Conservation (phyloP, 768 basidiomycete species). For the Antrodiella citrinella region DNA sequence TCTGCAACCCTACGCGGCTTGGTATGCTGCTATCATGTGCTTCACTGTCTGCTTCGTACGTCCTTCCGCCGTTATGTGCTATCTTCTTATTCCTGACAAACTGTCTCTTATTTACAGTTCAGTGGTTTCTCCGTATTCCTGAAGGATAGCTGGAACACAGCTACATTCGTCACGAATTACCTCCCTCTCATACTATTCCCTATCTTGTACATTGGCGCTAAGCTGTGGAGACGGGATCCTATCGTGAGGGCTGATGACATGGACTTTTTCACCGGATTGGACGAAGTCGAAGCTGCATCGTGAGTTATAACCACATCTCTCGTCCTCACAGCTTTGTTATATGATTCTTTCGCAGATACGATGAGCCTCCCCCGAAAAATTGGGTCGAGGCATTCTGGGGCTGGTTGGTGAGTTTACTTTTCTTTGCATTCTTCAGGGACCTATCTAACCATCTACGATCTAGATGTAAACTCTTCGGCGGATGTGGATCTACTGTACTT, state of each 20-base stretch:
- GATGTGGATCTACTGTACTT: too few species aligned
- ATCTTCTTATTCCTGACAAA: slow-evolving; percentile 25
- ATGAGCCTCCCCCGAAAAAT: slow-evolving; percentile 67
- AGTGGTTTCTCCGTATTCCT: slow-evolving; percentile 47
- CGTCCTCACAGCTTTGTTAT: too few species aligned
- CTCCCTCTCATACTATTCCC: slow-evolving; percentile 66
- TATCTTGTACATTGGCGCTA: slow-evolving; percentile 56
- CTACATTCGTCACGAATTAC: slow-evolving; percentile 80
- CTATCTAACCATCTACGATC: too few species aligned
- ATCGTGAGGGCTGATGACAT: slow-evolving; percentile 53
- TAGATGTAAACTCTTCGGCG: too few species aligned
- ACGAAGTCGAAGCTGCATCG: slow-evolving; percentile 23
- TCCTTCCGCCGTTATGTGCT: slow-evolving; percentile 25
- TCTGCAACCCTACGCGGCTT: slow-evolving; percentile 35
- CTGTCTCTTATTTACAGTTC: slow-evolving; percentile 26
- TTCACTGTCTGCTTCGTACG: slow-evolving; percentile 53
- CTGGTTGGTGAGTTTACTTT: slow-evolving; percentile 75
- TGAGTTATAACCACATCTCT: too few species aligned
- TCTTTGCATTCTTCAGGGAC: too few species aligned
- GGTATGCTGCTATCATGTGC: slow-evolving; percentile 26
- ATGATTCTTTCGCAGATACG: slow-evolving; percentile 17
- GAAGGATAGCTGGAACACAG: slow-evolving; percentile 41
- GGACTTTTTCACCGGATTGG: slow-evolving; percentile 68
- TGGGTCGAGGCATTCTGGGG: slow-evolving; percentile 64
- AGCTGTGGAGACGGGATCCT: slow-evolving; percentile 43